Percentiles rank a stretch among this genome's conserved stretches.
These are phyloP conservation scores for Coemansia sp. DNA, from an alignment of 192 early-diverging fungal species.

Conservation along the genomic window DNA sequence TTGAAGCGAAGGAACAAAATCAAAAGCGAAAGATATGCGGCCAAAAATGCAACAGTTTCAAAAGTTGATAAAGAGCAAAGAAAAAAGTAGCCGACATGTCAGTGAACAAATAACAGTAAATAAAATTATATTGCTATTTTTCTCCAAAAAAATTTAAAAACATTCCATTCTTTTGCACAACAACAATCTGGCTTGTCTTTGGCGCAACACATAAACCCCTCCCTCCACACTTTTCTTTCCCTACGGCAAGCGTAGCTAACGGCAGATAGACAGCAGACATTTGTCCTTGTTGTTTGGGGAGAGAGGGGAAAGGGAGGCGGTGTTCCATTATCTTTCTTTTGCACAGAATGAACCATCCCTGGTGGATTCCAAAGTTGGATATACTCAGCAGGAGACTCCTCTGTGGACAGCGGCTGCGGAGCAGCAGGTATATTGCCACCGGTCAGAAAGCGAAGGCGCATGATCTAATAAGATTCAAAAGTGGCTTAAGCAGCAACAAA, in stretches of 20 bases:
- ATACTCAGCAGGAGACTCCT: neutral
- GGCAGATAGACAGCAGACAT: neutral
- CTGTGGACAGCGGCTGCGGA: neutral
- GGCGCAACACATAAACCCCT: neutral
- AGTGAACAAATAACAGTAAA: neutral
- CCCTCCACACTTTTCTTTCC: neutral
- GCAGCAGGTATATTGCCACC: neutral
- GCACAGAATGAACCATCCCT: neutral
- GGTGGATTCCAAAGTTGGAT: neutral
- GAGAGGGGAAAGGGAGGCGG: too few species aligned
- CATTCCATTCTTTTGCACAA: neutral
- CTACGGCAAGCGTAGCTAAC: neutral
- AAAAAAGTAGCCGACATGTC: neutral
- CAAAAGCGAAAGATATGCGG: too few species aligned
- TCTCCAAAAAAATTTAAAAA: slow-evolving; percentile 6
- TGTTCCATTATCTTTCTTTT: neutral
- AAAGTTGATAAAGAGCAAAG: neutral
- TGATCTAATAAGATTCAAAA: neutral
- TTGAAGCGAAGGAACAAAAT: too few species aligned
- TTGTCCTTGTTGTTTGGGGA: neutral
- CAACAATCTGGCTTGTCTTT: neutral
- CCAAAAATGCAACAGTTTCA: neutral
- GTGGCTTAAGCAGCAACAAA: neutral
- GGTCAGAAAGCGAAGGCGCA: neutral
- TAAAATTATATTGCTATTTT: neutral